phyloP scores from a whole-genome alignment of 2,329 filamentous ascomycete species.

The Colletotrichum sp. region DNA sequence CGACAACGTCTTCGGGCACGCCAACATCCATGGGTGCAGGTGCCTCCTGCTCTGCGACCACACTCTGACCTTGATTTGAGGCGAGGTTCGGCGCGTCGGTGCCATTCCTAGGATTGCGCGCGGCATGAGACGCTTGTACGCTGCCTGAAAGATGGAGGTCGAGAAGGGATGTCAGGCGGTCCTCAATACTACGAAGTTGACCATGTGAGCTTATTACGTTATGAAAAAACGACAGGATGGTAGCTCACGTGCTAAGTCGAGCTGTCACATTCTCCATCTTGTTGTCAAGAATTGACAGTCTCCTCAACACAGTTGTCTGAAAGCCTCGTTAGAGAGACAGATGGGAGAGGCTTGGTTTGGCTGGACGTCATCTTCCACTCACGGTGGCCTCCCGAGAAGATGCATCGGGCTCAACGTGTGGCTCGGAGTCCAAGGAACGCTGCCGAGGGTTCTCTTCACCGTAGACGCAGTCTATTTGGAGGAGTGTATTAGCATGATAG shows the following conservation, averaged over 20 bases:
- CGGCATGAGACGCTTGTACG: neutral
- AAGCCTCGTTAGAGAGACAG: neutral
- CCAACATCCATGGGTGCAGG: neutral
- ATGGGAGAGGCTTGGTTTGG: neutral
- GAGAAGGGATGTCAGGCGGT: neutral
- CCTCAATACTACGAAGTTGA: neutral
- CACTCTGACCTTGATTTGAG: neutral
- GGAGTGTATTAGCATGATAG: neutral
- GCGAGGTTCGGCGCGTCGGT: neutral
- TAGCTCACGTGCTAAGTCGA: neutral
- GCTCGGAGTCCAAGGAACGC: neutral
- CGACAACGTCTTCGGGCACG: neutral
- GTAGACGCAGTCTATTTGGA: neutral
- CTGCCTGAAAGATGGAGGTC: neutral
- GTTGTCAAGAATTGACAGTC: neutral
- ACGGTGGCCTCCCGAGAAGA: neutral
- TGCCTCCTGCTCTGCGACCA: neutral
- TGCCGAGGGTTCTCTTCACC: neutral
- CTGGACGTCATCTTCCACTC: neutral
- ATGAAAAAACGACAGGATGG: fast-evolving
- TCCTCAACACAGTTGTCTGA: neutral
- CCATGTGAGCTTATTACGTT: neutral
- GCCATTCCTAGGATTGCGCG: neutral
- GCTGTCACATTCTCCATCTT: neutral
- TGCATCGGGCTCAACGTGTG: neutral